Base-by-base conservation (phyloP, 768 basidiomycete genomes). In the Lepiota brunneoincarnata region DNA sequence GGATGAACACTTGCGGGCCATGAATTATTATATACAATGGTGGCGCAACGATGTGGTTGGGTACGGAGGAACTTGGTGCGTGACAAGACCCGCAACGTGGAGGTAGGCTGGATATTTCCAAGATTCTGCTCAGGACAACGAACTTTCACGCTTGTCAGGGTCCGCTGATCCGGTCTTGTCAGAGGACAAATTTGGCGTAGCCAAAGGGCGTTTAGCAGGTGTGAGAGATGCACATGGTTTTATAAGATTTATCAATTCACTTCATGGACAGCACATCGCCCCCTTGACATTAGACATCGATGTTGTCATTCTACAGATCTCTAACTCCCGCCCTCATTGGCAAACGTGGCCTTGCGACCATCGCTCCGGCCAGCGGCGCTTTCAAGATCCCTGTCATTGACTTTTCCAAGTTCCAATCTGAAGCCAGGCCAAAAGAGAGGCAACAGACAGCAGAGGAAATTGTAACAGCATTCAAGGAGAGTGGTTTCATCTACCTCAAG, bases 361-460 rank as follows among this genome's bases (percentile, higher is more conserved):
- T 61, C 21, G 58, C 64, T 10, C 61, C 58, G 26, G 51, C 61
- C 49, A 56, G 44, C 2, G 49, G 59, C 21, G 62, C 68, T 21
- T 86, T 87, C 63, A 72, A 71, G 31, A 91, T 93, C 49, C 92
- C 92, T 23, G 72, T 92, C 24, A 82, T 93, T 61, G 83, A 92
- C 72, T 92, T 94, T 59, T 74, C 80, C 60, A 83, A 80, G 52
- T 91, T 86, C 64, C 62, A 69, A n/a, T 76, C 82, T 0, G 46
- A 63, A 1, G 68, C 72, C 12, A 7, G 45, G 9, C 45, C 53
- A 14, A 40, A 21, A 10, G 84, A 89, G 62, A 88, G 82, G 70
- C 77, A 79, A 55, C 64, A 74, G 5, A 79, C 83, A 0, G 89
- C 92, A 2, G 72, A 79, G 41, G 78, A 84, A 58, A 78, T 94